These are phyloP conservation scores for Penicillium cosmopolitanum DNA, from an alignment of 495 filamentous ascomycete species.

Conservation along the genomic window DNA sequence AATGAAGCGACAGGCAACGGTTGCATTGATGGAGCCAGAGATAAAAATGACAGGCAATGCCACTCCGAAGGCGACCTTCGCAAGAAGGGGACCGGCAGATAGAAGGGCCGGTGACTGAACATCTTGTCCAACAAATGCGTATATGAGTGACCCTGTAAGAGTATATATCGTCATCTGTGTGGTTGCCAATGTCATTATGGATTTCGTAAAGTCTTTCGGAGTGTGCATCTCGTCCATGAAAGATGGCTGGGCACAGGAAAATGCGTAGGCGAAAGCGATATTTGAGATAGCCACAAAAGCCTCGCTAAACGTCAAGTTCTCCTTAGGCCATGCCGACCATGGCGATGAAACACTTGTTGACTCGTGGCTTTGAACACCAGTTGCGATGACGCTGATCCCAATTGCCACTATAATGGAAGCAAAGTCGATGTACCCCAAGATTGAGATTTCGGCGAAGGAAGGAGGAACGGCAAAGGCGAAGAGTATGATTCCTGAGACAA, in stretches of 20 bases:
- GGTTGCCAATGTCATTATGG: slow-evolving; percentile 58
- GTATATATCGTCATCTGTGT: slow-evolving; percentile 68
- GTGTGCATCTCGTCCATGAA: slow-evolving; percentile 49
- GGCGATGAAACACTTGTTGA: slow-evolving; percentile 16
- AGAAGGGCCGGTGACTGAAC: slow-evolving; percentile 69
- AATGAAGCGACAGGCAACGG: slow-evolving; percentile 60
- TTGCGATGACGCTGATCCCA: slow-evolving; percentile 66
- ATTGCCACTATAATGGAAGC: slow-evolving; percentile 66
- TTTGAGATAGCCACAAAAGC: slow-evolving; percentile 64
- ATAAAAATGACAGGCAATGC: slow-evolving; percentile 62
- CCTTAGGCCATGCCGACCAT: slow-evolving; percentile 39
- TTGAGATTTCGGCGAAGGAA: slow-evolving; percentile 55
- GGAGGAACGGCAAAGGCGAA: slow-evolving; percentile 62
- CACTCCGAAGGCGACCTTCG: slow-evolving; percentile 69
- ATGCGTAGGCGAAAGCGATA: slow-evolving; percentile 67
- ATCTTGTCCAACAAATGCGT: slow-evolving; percentile 64
- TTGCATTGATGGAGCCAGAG: slow-evolving; percentile 64
- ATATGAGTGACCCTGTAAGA: slow-evolving; percentile 65
- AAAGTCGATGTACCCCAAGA: slow-evolving; percentile 63
- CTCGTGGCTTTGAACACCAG: slow-evolving; percentile 49
- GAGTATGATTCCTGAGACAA: slow-evolving; percentile 61
- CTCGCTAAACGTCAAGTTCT: slow-evolving; percentile 32
- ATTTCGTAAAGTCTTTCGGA: slow-evolving; percentile 61
- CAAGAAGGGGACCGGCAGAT: slow-evolving; percentile 48
- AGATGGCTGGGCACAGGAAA: slow-evolving; percentile 65